Conservation (phyloP, 805 yeast genomes). For the Candida sakaeoensis region DNA sequence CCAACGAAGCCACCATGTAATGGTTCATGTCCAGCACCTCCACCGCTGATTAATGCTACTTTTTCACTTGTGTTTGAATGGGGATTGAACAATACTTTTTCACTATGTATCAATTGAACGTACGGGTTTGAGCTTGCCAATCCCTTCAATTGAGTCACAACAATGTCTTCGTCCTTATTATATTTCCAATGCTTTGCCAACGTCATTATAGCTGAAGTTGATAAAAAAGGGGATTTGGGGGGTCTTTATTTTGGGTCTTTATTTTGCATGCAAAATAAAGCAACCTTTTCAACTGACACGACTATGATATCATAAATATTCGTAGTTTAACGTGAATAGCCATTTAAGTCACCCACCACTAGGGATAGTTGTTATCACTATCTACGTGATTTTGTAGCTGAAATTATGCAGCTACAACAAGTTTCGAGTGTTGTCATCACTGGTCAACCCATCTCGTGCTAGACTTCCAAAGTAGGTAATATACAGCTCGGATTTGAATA, state of each 20-base stretch:
- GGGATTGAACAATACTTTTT: constrained; percentile 51
- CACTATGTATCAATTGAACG: constrained; percentile 49
- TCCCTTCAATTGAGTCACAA: constrained; percentile 48
- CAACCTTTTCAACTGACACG: not conserved
- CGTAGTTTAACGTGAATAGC: no score
- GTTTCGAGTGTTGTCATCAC: no score
- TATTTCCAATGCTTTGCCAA: constrained; percentile 50
- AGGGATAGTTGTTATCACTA: no score
- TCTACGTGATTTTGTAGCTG: no score
- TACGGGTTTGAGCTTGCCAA: constrained; percentile 54
- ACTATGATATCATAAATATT: constrained; percentile 6
- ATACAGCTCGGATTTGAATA: no score
- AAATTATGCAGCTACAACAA: no score
- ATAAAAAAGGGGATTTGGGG: not conserved
- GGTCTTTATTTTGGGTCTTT: no score
- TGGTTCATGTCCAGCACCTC: constrained; percentile 97
- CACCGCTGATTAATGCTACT: constrained; percentile 79
- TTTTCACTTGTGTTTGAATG: constrained; percentile 41
- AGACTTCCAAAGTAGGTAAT: no score
- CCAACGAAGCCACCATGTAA: constrained; percentile 92
- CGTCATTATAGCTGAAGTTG: constrained; percentile 14
- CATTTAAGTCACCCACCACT: no score
- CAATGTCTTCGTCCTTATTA: constrained; percentile 40
- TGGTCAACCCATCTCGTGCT: no score
- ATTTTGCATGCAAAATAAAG: not conserved